phyloP scores from a whole-genome alignment of 2,329 filamentous ascomycete species.

The Bipolaris gigantea region DNA sequence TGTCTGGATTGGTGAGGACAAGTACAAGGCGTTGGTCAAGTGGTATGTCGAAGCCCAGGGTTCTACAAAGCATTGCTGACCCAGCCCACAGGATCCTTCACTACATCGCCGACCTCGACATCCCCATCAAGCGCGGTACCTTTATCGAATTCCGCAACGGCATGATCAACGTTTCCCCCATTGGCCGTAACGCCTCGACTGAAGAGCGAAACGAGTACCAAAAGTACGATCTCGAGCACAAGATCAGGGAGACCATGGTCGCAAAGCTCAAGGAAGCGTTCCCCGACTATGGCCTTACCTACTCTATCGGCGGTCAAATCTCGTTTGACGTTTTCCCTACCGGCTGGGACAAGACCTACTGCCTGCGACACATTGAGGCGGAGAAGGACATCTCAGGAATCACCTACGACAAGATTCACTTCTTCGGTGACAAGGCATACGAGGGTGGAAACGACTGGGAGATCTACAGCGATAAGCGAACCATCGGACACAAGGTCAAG shows the following conservation, averaged over 20 bases:
- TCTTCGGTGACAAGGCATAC: slow-evolving; percentile 96
- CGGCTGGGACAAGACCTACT: slow-evolving; percentile 99
- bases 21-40: slow-evolving; percentile 76
- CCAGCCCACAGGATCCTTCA: slow-evolving; percentile 59
- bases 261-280: slow-evolving; percentile 77
- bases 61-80: neutral
- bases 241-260: slow-evolving; percentile 77
- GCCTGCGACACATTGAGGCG: slow-evolving; percentile 80
- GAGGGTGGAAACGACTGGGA: slow-evolving; percentile 94
- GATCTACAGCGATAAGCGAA: slow-evolving; percentile 81
- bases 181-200: slow-evolving; percentile 81
- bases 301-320: slow-evolving; percentile 94
- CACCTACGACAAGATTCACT: slow-evolving; percentile 86
- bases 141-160: slow-evolving; percentile 89
- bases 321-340: slow-evolving; percentile 97
- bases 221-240: slow-evolving; percentile 75
- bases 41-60: slow-evolving; percentile 46
- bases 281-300: slow-evolving; percentile 81
- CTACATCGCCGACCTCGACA: slow-evolving; percentile 81
- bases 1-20: slow-evolving; percentile 81
- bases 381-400: slow-evolving; percentile 71
- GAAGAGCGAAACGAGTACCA: slow-evolving; percentile 83
- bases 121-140: slow-evolving; percentile 80
- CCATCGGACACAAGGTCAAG: slow-evolving; percentile 80
- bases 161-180: slow-evolving; percentile 84